Conservation (phyloP, 2,329 filamentous ascomycete species). For the Emmonsiellopsis sp. region DNA sequence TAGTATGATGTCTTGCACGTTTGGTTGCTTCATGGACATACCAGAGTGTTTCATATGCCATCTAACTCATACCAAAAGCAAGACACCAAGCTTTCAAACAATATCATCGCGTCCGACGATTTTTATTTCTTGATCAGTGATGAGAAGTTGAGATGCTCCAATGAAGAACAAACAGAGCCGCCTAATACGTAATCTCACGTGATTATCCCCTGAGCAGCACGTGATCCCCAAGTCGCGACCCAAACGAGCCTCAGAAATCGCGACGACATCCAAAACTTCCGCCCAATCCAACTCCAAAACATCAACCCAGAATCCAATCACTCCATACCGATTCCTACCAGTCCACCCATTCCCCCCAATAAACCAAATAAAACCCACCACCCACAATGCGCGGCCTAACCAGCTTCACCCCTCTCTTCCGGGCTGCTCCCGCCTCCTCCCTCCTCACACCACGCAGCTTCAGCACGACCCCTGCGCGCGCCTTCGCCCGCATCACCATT, state of each 20-base stretch:
- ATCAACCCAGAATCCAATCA: not conserved
- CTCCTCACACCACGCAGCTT: constrained; percentile 58
- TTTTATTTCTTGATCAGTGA: too few species aligned
- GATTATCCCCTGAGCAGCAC: not conserved
- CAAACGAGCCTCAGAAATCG: not conserved
- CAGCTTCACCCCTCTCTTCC: constrained; percentile 42
- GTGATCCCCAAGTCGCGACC: not conserved
- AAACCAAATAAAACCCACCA: constrained; percentile 1
- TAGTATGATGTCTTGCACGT: too few species aligned
- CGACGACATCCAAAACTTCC: not conserved
- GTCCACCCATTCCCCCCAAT: not conserved
- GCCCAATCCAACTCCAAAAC: not conserved
- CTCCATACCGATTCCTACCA: not conserved
- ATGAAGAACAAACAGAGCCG: too few species aligned
- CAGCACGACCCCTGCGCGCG: constrained; percentile 55
- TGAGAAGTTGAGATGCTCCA: too few species aligned
- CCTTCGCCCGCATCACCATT: constrained; percentile 72
- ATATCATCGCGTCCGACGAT: too few species aligned
- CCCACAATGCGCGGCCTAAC: constrained; percentile 36
- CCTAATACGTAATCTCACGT: not conserved
- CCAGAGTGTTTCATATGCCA: too few species aligned
- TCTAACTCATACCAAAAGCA: too few species aligned
- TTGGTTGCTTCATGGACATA: too few species aligned
- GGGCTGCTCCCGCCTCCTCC: constrained; percentile 35
- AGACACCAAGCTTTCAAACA: too few species aligned